Conservation (phyloP, 2,329 filamentous ascomycete species). For the Sarocladium kiliense region DNA sequence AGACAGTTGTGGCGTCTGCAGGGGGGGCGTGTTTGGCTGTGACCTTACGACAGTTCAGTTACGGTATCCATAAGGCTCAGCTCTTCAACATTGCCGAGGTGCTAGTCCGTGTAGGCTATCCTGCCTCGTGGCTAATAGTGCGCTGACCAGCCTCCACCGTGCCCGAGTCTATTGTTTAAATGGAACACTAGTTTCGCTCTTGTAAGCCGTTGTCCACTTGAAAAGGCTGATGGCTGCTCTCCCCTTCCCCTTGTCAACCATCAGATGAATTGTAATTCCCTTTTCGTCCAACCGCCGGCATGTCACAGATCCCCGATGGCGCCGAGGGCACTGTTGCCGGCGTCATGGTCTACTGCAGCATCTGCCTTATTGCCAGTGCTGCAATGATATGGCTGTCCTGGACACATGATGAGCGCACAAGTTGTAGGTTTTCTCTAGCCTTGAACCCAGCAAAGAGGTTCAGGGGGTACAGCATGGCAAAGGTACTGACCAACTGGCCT, state of each 20-base stretch:
- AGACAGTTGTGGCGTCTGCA: conserved; percentile 4
- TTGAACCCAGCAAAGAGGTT: not conserved
- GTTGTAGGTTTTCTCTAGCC: not conserved
- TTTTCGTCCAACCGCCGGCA: not conserved
- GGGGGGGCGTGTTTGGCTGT: not conserved
- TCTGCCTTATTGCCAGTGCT: not conserved
- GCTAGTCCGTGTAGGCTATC: too few species aligned
- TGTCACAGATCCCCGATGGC: not conserved
- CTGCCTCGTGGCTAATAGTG: too few species aligned
- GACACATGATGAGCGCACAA: not conserved
- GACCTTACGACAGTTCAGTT: not conserved
- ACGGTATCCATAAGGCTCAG: not conserved
- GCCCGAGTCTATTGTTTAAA: too few species aligned
- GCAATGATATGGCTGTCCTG: not conserved
- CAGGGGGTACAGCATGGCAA: too few species aligned
- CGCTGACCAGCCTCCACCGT: too few species aligned
- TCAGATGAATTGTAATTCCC: not conserved
- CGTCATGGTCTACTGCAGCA: not conserved
- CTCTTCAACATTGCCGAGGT: too few species aligned
- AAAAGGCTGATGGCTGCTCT: not conserved
- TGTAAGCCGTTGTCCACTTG: too few species aligned
- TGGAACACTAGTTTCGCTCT: too few species aligned
- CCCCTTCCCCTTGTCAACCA: not conserved
- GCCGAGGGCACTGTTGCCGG: not conserved
- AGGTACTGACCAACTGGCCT: not conserved